phyloP scores from a whole-genome alignment of 768 basidiomycete genomes.

The Tubosaeta brunneosetosa region DNA sequence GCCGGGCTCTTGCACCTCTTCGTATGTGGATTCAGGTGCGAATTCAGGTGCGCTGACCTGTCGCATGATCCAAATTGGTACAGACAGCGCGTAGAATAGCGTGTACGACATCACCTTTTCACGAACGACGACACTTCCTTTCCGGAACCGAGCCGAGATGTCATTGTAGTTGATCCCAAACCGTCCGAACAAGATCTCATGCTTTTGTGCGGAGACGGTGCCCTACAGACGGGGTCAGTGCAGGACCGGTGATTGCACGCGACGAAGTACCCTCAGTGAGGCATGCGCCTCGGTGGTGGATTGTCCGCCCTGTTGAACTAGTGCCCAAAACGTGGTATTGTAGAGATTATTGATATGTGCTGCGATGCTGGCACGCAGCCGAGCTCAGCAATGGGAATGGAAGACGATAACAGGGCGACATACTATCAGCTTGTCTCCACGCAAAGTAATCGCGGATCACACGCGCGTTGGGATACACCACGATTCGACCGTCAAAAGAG shows the following conservation, averaged over 20 bases:
- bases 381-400: constrained; percentile 4
- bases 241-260: not conserved
- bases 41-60: constrained; percentile 9
- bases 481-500: constrained; percentile 86
- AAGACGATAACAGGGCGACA: constrained; percentile 25
- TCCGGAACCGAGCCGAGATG: constrained; percentile 65
- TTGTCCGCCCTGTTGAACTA: constrained; percentile 79
- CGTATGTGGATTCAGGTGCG: not conserved
- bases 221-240: constrained; percentile 48
- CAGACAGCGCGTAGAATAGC: not conserved
- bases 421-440: constrained; percentile 96
- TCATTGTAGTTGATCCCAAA: constrained; percentile 89
- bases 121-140: constrained; percentile 81
- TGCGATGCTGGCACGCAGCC: constrained; percentile 32
- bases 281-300: constrained; percentile 78
- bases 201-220: constrained; percentile 82
- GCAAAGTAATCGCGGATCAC: constrained; percentile 89
- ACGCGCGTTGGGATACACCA: constrained; percentile 69
- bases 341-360: constrained; percentile 98
- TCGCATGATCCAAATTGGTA: not conserved
- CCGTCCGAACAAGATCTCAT: constrained; percentile 81
- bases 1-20: not conserved
- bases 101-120: constrained; percentile 40
- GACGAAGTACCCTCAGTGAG: constrained; percentile 56
- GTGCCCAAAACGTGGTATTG: constrained; percentile 94